Base-by-base conservation (phyloP, 257 asterid genomes). In the Galeopsis tetrahit region DNA sequence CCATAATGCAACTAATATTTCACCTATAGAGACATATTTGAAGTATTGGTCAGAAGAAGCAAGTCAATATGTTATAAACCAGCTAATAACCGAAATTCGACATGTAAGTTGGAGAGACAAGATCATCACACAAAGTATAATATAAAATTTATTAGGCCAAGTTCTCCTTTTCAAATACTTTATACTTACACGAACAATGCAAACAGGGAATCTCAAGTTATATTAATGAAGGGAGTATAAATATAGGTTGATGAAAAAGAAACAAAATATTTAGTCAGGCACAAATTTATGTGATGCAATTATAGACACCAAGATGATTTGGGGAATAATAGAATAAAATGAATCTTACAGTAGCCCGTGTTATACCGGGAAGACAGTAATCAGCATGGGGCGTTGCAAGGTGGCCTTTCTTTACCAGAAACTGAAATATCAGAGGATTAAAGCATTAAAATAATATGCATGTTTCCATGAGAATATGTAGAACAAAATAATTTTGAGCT, bases 311-410 rank as follows among this genome's bases (percentile, higher is more conserved):
- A 51, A 53, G 59, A 49, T 17, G 51, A 51, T n/a, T 66, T 57
- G 13, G 2, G 56, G 46, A 69, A 73, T 66, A 69, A 73, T 66
- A 62, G 69, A 15, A 69, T 42, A 48, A 43, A 4, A 52, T 56
- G 63, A 59, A 79, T 73, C 96, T 86, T 88, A 92, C 98, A 33
- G 98, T 86, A 58, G 94, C 87, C 64, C 96, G 86, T 46, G 98
- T 92, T 67, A 84, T 70, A 66, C 98, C 98, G 17, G 98, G 96
- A 82, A 90, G 98, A 77, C 98, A 92, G 75, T 88, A 90, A 84
- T 92, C 98, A 75, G 90, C 91, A 85, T 79, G 90, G 44, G 98
- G 98, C 63, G 96, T 92, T 60, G 84, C 68, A 49, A 90, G 88
- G 32, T 68, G 76, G 71, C 96, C 92, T 82, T 79, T 92, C 89